These are phyloP conservation scores for Yamadazyma pseudoaaseri DNA, from an alignment of 1,139 yeast genomes.

Conservation along the genomic window DNA sequence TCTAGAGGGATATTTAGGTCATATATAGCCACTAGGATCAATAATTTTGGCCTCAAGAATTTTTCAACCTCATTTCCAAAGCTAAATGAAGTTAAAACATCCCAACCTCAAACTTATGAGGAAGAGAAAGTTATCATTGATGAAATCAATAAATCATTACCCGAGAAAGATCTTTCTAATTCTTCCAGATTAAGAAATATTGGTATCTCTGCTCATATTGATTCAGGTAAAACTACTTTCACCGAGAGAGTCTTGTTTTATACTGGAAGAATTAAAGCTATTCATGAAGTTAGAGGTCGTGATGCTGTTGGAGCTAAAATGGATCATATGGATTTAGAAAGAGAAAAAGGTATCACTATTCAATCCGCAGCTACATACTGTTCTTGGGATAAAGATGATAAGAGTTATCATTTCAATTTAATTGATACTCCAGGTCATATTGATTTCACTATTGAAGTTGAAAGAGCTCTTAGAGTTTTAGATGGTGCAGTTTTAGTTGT, in stretches of 20 bases:
- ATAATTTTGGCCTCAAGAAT: not conserved
- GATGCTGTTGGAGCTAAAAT: conserved; percentile 98
- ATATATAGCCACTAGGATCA: not conserved
- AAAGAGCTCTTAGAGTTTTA: conserved; percentile 91
- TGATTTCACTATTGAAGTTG: conserved; percentile 98
- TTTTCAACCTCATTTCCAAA: conserved; percentile 4
- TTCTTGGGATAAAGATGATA: conserved; percentile 80
- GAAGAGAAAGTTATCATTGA: conserved; percentile 71
- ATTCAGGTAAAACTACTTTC: conserved; percentile 84
- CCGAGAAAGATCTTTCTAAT: conserved; percentile 56
- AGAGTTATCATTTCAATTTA: conserved; percentile 80
- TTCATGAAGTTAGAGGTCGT: conserved; percentile 97
- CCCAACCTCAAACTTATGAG: conserved; percentile 51
- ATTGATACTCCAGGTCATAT: conserved; percentile 99
- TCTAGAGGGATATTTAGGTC: conserved; percentile 3
- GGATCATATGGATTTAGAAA: conserved; percentile 90
- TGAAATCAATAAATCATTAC: conserved; percentile 51
- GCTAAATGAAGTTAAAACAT: conserved; percentile 1
- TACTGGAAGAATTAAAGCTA: conserved; percentile 96
- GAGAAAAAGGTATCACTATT: conserved; percentile 95
- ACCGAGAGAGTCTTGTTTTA: conserved; percentile 95
- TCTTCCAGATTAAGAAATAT: conserved; percentile 77
- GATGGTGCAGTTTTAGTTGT: conserved; percentile 98
- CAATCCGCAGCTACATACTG: conserved; percentile 99
- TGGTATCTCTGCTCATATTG: conserved; percentile 93